Base-by-base conservation (phyloP, 441 rosid genomes). In the Bruguiera hainesii region DNA sequence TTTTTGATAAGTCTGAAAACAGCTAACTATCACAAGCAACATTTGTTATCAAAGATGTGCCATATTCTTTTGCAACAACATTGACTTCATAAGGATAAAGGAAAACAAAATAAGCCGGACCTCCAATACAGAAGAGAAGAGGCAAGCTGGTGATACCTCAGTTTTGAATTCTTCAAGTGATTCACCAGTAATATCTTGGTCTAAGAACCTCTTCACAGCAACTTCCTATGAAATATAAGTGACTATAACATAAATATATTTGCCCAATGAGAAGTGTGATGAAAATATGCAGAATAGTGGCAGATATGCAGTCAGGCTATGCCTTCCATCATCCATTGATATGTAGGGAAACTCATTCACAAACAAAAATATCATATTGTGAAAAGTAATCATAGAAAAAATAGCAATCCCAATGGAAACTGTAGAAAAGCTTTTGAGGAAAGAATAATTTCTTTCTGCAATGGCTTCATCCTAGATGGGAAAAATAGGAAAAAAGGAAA, bases 161-260 rank as follows among this genome's bases (percentile, higher is more conserved):
- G 97, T 88, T 81, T 81, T 90, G 83, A 95, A 95, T 85, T 95
- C 99, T 59, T 81, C 89, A 74, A 95, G 85, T 71, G 96, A 93
- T 82, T 84, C 97, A 49, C 93, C 90, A n/a, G 95, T 87, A 81
- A 95, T 87, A 76, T 87, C 98, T 80, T 95, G 99, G 76, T 95
- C 98, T 74, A 95, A 81, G 78, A 95, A 95, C 83, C 89, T 90
- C 88, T 95, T 95, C 73, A 95, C 99, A 25, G 99, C 98, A 64
- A 95, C 99, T 89, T 95, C 99, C 99, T 95, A 78, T 49, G 5
- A 61, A 55, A 60, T 18, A 26, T 11, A 50, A 68, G 66, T 25
- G 55, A 51, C 7, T 35, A 42, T 11, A 28, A 56, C 55, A 30
- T 73, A 39, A 57, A 51, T 55, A 26, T 21, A 28, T 33, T 49